Conservation (phyloP, 495 filamentous ascomycete genomes). For the Daldinia loculata region DNA sequence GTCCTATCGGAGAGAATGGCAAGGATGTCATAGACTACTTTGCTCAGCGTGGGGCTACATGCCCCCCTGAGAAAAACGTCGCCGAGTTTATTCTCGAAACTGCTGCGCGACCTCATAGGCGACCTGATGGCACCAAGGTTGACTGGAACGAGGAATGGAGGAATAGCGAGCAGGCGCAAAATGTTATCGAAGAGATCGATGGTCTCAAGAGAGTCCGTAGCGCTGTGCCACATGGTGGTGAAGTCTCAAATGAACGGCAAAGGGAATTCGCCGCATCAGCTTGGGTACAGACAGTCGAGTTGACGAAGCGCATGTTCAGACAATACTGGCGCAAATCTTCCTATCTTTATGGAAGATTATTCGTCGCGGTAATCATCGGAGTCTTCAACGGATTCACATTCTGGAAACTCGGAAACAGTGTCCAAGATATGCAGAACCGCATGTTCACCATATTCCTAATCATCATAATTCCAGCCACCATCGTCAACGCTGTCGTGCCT, state of each 20-base stretch:
- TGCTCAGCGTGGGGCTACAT: slow-evolving; percentile 71
- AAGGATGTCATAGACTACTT: slow-evolving; percentile 58
- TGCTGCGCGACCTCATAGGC: slow-evolving; percentile 72
- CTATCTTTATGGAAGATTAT: slow-evolving; percentile 74
- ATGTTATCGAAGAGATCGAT: slow-evolving; percentile 72
- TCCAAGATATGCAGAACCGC: slow-evolving; percentile 78
- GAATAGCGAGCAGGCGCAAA: slow-evolving; percentile 70
- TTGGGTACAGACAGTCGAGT: slow-evolving; percentile 54
- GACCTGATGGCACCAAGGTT: slow-evolving; percentile 73
- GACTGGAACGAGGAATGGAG: slow-evolving; percentile 87
- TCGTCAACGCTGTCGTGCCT: slow-evolving; percentile 78
- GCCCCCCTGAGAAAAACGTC: slow-evolving; percentile 72
- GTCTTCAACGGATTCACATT: slow-evolving; percentile 92
- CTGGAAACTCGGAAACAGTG: slow-evolving; percentile 72
- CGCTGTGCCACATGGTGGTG: slow-evolving; percentile 49
- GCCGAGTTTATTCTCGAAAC: slow-evolving; percentile 90
- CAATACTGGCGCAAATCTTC: slow-evolving; percentile 82
- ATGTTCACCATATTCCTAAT: slow-evolving; percentile 83
- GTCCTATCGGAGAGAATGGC: slow-evolving; percentile 61
- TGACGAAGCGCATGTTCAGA: slow-evolving; percentile 72
- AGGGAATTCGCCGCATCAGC: slow-evolving; percentile 52
- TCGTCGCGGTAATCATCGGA: slow-evolving; percentile 62
- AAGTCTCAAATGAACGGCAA: slow-evolving; percentile 7
- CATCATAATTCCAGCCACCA: slow-evolving; percentile 74
- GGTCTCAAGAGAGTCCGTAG: slow-evolving; percentile 61